phyloP scores from a whole-genome alignment of 495 filamentous ascomycete species.

The Hyaloscypha hepaticicola region DNA sequence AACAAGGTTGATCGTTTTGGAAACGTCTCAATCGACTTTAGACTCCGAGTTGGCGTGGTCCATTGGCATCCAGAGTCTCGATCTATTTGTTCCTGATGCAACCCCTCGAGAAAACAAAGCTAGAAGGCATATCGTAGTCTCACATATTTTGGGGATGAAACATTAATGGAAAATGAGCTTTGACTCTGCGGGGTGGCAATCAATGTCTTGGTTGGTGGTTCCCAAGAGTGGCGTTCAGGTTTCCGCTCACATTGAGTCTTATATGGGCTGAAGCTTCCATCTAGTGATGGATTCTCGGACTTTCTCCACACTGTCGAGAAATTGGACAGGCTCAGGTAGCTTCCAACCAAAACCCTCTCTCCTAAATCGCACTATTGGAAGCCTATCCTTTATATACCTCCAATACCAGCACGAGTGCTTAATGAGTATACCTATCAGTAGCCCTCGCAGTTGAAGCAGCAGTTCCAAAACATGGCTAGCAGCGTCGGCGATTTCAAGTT shows the following conservation, averaged over 20 bases:
- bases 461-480: slow-evolving; percentile 4
- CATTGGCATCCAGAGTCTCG: not conserved
- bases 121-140: not conserved
- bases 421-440: not conserved
- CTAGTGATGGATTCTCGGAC: not conserved
- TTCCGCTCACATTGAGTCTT: not conserved
- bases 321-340: not conserved
- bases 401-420: not conserved
- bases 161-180: not conserved
- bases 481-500: slow-evolving; percentile 30
- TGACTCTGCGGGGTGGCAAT: not conserved
- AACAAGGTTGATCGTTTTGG: not conserved
- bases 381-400: not conserved
- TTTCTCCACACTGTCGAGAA: not conserved
- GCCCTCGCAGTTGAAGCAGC: not conserved
- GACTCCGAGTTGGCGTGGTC: not conserved
- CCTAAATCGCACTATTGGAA: not conserved
- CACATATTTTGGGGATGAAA: not conserved
- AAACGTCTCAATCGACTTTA: not conserved
- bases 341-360: not conserved
- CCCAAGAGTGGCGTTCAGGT: not conserved
- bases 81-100: not conserved
- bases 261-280: not conserved
- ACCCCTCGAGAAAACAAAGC: not conserved
- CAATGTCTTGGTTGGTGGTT: not conserved